Percentiles rank a stretch among this genome's conserved stretches.
Evolutionary conservation across 192 early-diverging fungal species (phyloP).

Genomic region (Backusella sp.): DNA sequence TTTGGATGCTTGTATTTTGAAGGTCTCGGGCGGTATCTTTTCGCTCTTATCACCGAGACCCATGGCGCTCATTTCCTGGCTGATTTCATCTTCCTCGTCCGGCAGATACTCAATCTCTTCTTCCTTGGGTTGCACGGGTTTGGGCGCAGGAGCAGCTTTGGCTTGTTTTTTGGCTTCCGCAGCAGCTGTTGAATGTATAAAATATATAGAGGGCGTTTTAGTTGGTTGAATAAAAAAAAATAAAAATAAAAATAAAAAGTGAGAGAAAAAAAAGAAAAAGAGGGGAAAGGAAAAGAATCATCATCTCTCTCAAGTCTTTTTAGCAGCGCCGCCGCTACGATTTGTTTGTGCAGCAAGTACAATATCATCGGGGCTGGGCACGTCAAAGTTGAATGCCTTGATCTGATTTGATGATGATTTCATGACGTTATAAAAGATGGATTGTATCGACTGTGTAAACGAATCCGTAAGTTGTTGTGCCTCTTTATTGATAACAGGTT

Average conservation of each 20-base stretch:
- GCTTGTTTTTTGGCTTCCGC: slow-evolving; percentile 1
- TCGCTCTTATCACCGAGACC: slow-evolving; percentile 9
- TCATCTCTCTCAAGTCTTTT: slow-evolving; percentile 7
- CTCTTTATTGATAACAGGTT: background rate
- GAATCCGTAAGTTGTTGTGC: background rate
- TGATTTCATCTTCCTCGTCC: slow-evolving; percentile 18
- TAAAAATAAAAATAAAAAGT: background rate
- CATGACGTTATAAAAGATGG: slow-evolving; percentile 16
- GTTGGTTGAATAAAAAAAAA: background rate
- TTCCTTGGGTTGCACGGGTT: background rate
- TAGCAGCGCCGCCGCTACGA: slow-evolving; percentile 19
- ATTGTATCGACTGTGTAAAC: background rate
- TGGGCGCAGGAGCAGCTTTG: background rate
- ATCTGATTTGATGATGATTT: slow-evolving; percentile 2
- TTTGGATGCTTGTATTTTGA: slow-evolving; percentile 40
- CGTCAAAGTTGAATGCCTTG: slow-evolving; percentile 64
- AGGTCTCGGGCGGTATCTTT: slow-evolving; percentile 16
- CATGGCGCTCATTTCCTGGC: slow-evolving; percentile 27
- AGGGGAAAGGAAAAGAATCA: background rate
- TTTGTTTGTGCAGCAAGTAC: slow-evolving; percentile 62
- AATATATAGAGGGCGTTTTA: background rate
- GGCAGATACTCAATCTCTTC: slow-evolving; percentile 27
- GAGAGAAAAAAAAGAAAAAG: background rate
- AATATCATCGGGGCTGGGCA: slow-evolving; percentile 82
- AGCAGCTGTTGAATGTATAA: background rate